phyloP scores from a whole-genome alignment of 75 land plant genomes.

The Selaginella moellendorffii region DNA sequence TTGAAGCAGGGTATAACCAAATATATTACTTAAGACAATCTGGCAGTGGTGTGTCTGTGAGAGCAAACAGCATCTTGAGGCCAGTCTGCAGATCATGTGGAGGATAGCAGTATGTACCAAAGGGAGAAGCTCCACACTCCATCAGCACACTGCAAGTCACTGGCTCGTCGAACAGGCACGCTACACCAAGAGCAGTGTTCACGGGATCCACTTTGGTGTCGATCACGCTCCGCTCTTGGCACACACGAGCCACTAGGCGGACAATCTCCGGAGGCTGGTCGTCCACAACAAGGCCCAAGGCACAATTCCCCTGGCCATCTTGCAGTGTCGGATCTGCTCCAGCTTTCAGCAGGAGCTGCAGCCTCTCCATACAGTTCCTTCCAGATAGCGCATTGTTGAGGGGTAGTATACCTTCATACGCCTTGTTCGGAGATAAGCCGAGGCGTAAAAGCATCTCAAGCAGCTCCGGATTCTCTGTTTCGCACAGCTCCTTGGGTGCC shows the following conservation, averaged over 20 bases:
- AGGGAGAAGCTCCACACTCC: background rate
- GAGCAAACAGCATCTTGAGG: too few relatives aligned
- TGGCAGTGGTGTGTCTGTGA: too few relatives aligned
- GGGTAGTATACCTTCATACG: background rate
- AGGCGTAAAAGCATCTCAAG: background rate
- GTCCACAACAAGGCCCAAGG: background rate
- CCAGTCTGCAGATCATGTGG: too few relatives aligned
- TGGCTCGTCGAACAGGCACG: background rate
- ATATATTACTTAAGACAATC: background rate
- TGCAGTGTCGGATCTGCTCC: background rate
- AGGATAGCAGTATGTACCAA: background rate
- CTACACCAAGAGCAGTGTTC: background rate
- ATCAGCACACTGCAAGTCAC: background rate
- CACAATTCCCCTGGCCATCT: background rate
- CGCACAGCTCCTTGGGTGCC: background rate
- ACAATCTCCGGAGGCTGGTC: background rate
- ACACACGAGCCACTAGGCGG: background rate
- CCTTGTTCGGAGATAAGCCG: background rate
- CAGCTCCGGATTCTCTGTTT: background rate
- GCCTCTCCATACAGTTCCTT: background rate
- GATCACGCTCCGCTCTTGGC: background rate
- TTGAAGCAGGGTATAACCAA: too few relatives aligned
- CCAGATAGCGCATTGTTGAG: background rate
- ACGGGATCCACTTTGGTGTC: background rate
- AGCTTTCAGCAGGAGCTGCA: slow-evolving; percentile 1